phyloP scores from a whole-genome alignment of 2,329 filamentous ascomycete genomes.

The Colletotrichum sp. region DNA sequence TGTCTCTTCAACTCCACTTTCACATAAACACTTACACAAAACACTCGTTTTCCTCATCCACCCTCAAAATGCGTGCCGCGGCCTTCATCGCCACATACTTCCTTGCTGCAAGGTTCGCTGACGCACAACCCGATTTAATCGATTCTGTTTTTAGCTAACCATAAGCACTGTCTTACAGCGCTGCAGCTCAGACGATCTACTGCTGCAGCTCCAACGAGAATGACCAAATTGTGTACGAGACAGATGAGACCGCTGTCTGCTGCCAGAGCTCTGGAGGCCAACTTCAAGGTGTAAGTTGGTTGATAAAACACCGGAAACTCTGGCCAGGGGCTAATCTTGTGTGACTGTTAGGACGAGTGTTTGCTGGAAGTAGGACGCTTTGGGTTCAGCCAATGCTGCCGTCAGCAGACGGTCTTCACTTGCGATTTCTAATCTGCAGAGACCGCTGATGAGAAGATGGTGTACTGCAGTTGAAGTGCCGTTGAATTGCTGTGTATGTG shows the following conservation, averaged over 20 bases:
- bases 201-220: background rate
- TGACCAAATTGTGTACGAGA: background rate
- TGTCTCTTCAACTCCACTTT: background rate
- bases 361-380: background rate
- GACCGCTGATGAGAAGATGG: background rate
- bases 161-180: background rate
- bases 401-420: background rate
- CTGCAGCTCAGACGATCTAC: background rate
- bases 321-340: background rate
- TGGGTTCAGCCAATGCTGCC: background rate
- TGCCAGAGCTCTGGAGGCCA: background rate
- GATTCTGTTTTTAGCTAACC: background rate
- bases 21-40: background rate
- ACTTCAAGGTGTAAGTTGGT: background rate
- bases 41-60: background rate
- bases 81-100: background rate
- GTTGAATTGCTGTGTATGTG: rapidly evolving
- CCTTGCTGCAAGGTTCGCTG: background rate
- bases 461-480: rapidly evolving
- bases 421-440: background rate
- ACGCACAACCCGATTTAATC: rapidly evolving
- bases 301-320: background rate
- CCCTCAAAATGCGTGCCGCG: background rate
- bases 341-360: background rate
- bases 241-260: background rate